Conservation (phyloP, 176 grass and related monocot genomes). For the Oryza glumipatula region DNA sequence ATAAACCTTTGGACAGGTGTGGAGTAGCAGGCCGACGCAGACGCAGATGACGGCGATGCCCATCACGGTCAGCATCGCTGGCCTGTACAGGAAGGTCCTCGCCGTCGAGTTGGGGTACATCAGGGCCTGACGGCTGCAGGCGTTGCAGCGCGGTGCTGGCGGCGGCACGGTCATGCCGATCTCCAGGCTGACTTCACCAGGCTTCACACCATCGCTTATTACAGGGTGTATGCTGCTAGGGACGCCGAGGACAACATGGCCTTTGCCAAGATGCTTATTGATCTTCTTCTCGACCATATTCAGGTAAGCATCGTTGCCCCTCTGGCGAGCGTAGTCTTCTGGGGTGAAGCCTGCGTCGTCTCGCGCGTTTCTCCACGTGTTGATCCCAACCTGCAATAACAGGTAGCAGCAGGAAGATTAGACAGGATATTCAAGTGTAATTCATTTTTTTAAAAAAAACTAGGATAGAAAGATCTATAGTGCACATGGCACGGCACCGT, state of each 20-base stretch:
- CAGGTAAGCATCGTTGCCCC: conserved; percentile 62
- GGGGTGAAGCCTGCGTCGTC: conserved; percentile 71
- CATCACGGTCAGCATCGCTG: conserved; percentile 84
- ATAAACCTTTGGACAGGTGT: conserved; percentile 76
- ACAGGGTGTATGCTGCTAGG: conserved; percentile 46
- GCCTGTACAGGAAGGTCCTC: conserved; percentile 84
- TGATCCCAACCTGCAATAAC: conserved; percentile 71
- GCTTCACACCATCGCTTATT: conserved; percentile 46
- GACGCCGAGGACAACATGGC: conserved; percentile 66
- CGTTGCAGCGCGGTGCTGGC: conserved; percentile 51
- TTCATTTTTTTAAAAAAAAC: not conserved
- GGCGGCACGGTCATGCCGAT: conserved; percentile 45
- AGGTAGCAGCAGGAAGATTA: conserved; percentile 21
- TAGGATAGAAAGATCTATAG: conserved; percentile 3
- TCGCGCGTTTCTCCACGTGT: conserved; percentile 65
- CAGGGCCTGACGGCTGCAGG: conserved; percentile 60
- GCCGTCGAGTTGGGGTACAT: conserved; percentile 37
- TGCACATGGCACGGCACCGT: not conserved
- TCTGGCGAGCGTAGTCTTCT: conserved; percentile 74
- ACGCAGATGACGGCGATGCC: conserved; percentile 85
- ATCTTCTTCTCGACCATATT: conserved; percentile 87
- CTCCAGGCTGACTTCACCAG: conserved; percentile 54
- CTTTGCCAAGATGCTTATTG: conserved; percentile 64
- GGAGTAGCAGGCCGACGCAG: conserved; percentile 80
- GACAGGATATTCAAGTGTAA: conserved; percentile 21